Evolutionary conservation across 1,139 yeast genomes (phyloP).

Genomic region (Yamadazyma blattariae): DNA sequence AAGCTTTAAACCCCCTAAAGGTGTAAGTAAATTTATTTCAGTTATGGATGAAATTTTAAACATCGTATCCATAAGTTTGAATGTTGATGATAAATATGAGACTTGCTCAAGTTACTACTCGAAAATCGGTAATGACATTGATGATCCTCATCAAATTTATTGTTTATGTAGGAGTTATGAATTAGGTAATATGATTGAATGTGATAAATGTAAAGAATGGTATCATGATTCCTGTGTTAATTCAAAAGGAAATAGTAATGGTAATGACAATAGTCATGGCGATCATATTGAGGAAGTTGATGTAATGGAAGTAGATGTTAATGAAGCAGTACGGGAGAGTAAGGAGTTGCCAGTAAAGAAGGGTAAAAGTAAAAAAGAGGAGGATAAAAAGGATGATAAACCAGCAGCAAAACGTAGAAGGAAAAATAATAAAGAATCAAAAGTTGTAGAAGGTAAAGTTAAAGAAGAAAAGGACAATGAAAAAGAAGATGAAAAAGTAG

Average conservation of each 20-base stretch:
- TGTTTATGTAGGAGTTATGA: conserved; percentile 74
- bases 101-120: conserved; percentile 26
- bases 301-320: neutral
- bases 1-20: too few relatives aligned
- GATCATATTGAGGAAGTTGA: neutral
- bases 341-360: neutral
- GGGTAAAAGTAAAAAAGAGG: neutral
- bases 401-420: neutral
- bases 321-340: neutral
- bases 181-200: conserved; percentile 73
- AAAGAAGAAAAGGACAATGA: neutral
- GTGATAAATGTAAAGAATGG: conserved; percentile 81
- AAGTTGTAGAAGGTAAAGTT: neutral
- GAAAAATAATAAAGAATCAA: neutral
- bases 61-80: neutral
- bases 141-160: conserved; percentile 30
- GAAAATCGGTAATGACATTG: conserved; percentile 12
- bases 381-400: neutral
- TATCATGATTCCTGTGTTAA: conserved; percentile 66
- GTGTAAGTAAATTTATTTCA: neutral
- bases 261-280: neutral
- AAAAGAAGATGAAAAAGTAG: neutral
- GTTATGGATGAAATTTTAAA: neutral
- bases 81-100: conserved; percentile 35
- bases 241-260: neutral